phyloP scores from a whole-genome alignment of 2,329 filamentous ascomycete genomes.

The Fusarium sp. region DNA sequence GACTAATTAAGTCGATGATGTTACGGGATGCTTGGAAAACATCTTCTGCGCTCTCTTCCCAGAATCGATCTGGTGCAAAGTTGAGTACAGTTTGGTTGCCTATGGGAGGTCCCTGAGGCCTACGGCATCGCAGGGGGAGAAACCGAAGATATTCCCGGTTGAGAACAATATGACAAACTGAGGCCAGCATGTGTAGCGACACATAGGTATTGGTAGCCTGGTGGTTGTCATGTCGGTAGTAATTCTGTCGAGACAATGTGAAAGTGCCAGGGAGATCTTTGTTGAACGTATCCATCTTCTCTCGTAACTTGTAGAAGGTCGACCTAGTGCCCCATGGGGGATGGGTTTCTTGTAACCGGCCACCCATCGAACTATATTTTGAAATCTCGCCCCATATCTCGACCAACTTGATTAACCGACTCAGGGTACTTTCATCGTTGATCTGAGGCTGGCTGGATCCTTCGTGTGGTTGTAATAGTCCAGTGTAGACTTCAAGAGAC shows the following conservation, averaged over 20 bases:
- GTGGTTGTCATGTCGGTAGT: constrained; percentile 60
- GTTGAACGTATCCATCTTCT: constrained; percentile 57
- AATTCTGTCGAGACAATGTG: constrained; percentile 60
- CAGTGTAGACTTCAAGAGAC: constrained; percentile 66
- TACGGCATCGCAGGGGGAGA: not conserved
- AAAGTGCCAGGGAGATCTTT: constrained; percentile 65
- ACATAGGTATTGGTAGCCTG: constrained; percentile 5
- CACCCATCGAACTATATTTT: constrained; percentile 64
- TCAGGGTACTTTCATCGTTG: constrained; percentile 61
- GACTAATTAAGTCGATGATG: constrained; percentile 73
- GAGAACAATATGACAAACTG: constrained; percentile 8
- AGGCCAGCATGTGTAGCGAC: constrained; percentile 10
- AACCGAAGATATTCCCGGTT: constrained; percentile 11
- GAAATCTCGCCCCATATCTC: constrained; percentile 70
- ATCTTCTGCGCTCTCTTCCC: constrained; percentile 2
- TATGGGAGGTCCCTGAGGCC: not conserved
- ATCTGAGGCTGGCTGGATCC: constrained; percentile 37
- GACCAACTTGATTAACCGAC: constrained; percentile 67
- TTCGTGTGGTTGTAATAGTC: constrained; percentile 54
- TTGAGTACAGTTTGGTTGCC: not conserved
- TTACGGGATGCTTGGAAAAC: constrained; percentile 64
- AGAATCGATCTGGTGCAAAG: not conserved
- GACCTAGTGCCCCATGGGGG: constrained; percentile 71
- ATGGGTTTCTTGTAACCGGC: constrained; percentile 61
- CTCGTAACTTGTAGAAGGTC: constrained; percentile 65